Evolutionary conservation across 2,329 filamentous ascomycete genomes (phyloP), one percentile per base, ranked within the genome.

Genomic region (Colletotrichum orbiculare): DNA sequence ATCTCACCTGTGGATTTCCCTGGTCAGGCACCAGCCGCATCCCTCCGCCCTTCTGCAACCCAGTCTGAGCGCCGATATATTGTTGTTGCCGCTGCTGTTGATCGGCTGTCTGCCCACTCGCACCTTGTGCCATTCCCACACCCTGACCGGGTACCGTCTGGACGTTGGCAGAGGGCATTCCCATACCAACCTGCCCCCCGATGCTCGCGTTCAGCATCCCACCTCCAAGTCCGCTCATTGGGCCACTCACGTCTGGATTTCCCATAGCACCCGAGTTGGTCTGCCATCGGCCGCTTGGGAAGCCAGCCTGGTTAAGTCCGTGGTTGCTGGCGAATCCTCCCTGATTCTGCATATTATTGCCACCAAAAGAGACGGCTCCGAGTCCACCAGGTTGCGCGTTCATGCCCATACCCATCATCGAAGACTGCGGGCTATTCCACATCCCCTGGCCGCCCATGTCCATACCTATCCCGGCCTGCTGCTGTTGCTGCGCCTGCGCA

Each of bases 81-180:
- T 47, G 46, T 8, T 49, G 47, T 9, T 59, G 56, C n/a, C 46
- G 47, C 11, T 59, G 54, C 11, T 47, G 17, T n/a, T 49, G 35
- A 34, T 37, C 49, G 34, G 54, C 35, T 4, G 13, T 17, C 35
- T 37, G 35, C 34, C 42, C 9, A 8, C 33, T 7, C 25, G 25
- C 25, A 25, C 25, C 25, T 25, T 25, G 25, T 25, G 25, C 25
- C 25, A 25, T 25, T 25, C 25, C 25, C 53, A 47, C 42, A 17
- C 12, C 41, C 17, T 54, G 57, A 9, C 49, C 17, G 3, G 57
- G 17, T 6, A 54, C 8, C 6, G 8, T 35, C 8, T 54, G 57
- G 17, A 39, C 4, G 17, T 39, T 46, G 5, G 38, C 17, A 2
- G 17, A 13, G 4, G 11, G 5, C 10, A 17, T 38, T 6, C 33